phyloP scores from a whole-genome alignment of 176 grass and related monocot genomes.

The Oryza rufipogon region DNA sequence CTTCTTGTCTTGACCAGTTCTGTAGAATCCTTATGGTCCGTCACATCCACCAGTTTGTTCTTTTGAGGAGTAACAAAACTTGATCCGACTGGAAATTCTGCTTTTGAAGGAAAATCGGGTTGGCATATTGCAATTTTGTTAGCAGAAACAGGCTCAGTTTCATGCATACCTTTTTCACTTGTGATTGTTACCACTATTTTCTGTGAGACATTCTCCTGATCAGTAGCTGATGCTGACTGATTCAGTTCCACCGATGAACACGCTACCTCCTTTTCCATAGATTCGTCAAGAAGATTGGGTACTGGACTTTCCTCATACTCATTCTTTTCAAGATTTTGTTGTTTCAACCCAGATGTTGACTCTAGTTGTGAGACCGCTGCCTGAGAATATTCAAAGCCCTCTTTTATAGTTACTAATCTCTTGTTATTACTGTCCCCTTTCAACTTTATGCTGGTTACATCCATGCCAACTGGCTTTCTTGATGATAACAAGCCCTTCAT shows the following conservation, averaged over 20 bases:
- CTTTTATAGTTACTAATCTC: constrained; percentile 17
- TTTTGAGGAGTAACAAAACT: constrained; percentile 45
- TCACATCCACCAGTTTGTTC: constrained; percentile 27
- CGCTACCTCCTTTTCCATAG: not conserved
- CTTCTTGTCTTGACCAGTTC: constrained; percentile 34
- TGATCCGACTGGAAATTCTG: constrained; percentile 19
- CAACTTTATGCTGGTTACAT: not conserved
- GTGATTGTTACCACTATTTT: constrained; percentile 2
- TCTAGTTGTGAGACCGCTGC: constrained; percentile 1
- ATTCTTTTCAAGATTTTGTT: constrained; percentile 18
- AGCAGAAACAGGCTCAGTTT: not conserved
- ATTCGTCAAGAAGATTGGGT: not conserved
- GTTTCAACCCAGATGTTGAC: not conserved
- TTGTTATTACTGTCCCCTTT: constrained; percentile 20
- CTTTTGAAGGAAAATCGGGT: not conserved
- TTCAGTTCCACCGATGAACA: not conserved
- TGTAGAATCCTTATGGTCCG: not conserved
- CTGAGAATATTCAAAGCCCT: constrained; percentile 22
- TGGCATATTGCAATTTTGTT: not conserved
- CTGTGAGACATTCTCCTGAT: not conserved
- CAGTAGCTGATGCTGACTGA: not conserved
- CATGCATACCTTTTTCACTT: constrained; percentile 1
- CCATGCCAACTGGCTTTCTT: constrained; percentile 33
- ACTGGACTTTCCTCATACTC: not conserved
- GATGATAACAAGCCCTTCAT: constrained; percentile 61